Percentiles rank a stretch among this genome's conserved stretches.
Conservation (phyloP, 208 protist species). For the Trichomonas gallinae region DNA sequence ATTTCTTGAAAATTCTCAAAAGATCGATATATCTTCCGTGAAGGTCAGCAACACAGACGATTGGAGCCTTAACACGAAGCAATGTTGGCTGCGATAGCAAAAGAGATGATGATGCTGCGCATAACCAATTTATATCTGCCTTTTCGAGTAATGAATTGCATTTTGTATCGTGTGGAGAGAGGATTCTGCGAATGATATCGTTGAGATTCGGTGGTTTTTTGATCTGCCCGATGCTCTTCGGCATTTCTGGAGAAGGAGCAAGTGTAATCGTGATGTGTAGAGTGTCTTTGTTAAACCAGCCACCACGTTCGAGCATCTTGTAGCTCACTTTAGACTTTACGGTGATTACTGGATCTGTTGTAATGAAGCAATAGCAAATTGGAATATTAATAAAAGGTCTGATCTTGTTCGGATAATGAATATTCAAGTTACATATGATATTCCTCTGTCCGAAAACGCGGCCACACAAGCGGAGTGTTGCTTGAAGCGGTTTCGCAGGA, state of each 20-base stretch:
- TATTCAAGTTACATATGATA: background rate
- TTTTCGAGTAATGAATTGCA: background rate
- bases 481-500: background rate
- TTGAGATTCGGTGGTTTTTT: background rate
- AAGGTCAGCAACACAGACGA: background rate
- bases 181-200: background rate
- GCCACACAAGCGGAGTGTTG: background rate
- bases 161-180: background rate
- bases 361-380: background rate
- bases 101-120: background rate
- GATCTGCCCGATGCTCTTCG: background rate
- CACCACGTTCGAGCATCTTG: background rate
- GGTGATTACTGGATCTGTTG: background rate
- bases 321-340: background rate
- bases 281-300: background rate
- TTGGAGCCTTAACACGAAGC: background rate
- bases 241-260: background rate
- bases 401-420: background rate
- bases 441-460: background rate
- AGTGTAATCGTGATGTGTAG: background rate
- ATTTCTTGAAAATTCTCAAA: background rate
- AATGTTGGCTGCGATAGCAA: background rate
- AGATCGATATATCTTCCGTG: slow-evolving; percentile 4
- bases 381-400: background rate
- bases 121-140: background rate